Conservation (phyloP, 257 asterid genomes). For the Lavandula angustifolia region DNA sequence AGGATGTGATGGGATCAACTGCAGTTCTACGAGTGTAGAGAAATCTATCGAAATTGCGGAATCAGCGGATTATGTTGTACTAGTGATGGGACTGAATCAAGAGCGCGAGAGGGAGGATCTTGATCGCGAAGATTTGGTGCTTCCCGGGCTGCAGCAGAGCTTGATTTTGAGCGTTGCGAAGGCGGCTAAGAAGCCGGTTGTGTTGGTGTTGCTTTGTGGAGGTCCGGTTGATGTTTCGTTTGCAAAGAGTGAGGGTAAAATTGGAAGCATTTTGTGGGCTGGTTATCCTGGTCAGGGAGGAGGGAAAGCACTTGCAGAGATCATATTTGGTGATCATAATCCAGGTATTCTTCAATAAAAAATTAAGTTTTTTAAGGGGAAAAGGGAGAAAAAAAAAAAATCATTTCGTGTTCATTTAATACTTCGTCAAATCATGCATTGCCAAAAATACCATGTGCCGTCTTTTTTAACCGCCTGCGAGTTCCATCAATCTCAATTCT, state of each 20-base stretch:
- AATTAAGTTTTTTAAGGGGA: too few species aligned
- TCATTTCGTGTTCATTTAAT: too few species aligned
- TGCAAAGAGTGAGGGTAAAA: constrained; percentile 53
- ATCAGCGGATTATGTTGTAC: constrained; percentile 50
- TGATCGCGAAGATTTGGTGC: constrained; percentile 57
- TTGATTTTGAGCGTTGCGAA: constrained; percentile 46
- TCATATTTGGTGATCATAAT: constrained; percentile 72
- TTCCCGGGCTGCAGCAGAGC: constrained; percentile 59
- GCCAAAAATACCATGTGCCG: too few species aligned
- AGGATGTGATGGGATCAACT: constrained; percentile 57
- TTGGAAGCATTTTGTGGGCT: constrained; percentile 75
- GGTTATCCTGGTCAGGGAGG: constrained; percentile 88
- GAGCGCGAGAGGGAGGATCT: constrained; percentile 55
- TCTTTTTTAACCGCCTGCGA: too few species aligned
- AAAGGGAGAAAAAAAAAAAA: too few species aligned
- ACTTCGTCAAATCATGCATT: too few species aligned
- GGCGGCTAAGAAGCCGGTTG: constrained; percentile 58
- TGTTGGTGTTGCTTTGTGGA: constrained; percentile 63
- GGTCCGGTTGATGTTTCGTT: constrained; percentile 76
- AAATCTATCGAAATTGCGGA: constrained; percentile 40
- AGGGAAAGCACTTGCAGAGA: constrained; percentile 68
- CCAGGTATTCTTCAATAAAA: constrained; percentile 47
- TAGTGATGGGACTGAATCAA: constrained; percentile 74
- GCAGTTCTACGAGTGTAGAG: constrained; percentile 34
- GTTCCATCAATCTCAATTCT: too few species aligned